phyloP scores from a whole-genome alignment of 2,329 filamentous ascomycete species.

The Fusarium buharicum region DNA sequence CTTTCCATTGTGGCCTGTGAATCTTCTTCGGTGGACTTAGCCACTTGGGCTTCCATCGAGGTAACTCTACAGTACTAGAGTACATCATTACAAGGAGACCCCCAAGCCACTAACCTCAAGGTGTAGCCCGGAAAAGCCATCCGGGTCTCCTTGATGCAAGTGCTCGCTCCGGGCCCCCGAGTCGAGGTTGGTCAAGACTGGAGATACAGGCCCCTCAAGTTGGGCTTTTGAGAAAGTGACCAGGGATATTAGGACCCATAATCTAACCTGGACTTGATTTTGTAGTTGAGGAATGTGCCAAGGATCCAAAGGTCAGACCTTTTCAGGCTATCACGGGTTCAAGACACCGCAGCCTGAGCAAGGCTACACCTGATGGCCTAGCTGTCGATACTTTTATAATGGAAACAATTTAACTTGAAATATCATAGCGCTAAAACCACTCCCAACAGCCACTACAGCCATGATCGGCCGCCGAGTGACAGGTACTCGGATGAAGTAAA shows the following conservation, averaged over 20 bases:
- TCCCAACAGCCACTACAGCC: background rate
- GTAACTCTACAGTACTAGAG: conserved; percentile 14
- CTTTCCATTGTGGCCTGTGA: background rate
- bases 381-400: background rate
- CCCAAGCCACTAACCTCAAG: conserved; percentile 5
- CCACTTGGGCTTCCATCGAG: background rate
- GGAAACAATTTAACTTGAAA: background rate
- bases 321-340: background rate
- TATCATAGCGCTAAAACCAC: background rate
- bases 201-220: conserved; percentile 3
- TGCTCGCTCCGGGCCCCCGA: conserved; percentile 12
- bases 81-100: background rate
- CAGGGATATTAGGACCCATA: conserved; percentile 17
- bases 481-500: conserved; percentile 4
- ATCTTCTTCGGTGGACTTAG: background rate
- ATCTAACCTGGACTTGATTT: background rate
- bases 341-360: background rate
- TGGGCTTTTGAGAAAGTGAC: background rate
- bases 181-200: conserved; percentile 6
- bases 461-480: background rate
- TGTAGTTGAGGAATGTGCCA: conserved; percentile 23
- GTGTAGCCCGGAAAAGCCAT: conserved; percentile 13
- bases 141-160: conserved; percentile 27
- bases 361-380: background rate
- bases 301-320: conserved; percentile 5